Base-by-base conservation (phyloP, 1,139 yeast genomes). In the Wickerhamiella infanticola region DNA sequence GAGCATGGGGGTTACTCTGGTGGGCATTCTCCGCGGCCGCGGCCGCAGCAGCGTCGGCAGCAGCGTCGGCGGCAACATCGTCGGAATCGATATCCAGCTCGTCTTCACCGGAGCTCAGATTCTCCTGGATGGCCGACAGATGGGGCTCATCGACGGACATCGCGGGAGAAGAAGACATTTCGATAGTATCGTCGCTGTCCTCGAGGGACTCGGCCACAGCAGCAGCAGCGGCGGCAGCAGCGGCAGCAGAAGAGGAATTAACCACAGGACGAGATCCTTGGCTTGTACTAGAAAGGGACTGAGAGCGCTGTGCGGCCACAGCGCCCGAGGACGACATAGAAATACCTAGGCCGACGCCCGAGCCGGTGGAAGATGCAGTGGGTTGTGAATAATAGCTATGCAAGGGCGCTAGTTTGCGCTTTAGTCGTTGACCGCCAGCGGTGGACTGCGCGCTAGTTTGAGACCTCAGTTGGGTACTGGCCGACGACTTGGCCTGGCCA, bases 1-100 rank as follows among this genome's bases (percentile, higher is more conserved):
- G 52, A 2, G 66, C 66, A 41, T 50, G 45, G 4, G 67, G 66
- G 50, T 63, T 63, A 23, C 61, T 48, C 23, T 27, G 42, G 23
- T 46, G 50, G 8, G 25, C 59, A 6, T 23, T 61, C 11, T 56
- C 62, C 37, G 60, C 63, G 31, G 58, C 63, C 48, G 53, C 37
- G 48, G 37, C 46, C 36, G 40, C 40, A 33, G 40, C 33, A 5
- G 42, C 35, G 48, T 50, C 49, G 41, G 50, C 44, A 18, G 38
- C 47, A 24, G 45, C 38, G 48, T 31, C 13, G 48, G 46, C 25
- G 42, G 39, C 31, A 45, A 8, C 35, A 31, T 31, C 11, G 35
- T 31, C 18, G 18, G 18, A 18, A 29, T 29, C 35, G 3, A 29
- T n/a, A 23, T 37, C 39, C 26, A 37, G 24, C 7, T 37, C 26